Conservation (phyloP, 2,329 filamentous ascomycete species). For the Epichloe hybrida region DNA sequence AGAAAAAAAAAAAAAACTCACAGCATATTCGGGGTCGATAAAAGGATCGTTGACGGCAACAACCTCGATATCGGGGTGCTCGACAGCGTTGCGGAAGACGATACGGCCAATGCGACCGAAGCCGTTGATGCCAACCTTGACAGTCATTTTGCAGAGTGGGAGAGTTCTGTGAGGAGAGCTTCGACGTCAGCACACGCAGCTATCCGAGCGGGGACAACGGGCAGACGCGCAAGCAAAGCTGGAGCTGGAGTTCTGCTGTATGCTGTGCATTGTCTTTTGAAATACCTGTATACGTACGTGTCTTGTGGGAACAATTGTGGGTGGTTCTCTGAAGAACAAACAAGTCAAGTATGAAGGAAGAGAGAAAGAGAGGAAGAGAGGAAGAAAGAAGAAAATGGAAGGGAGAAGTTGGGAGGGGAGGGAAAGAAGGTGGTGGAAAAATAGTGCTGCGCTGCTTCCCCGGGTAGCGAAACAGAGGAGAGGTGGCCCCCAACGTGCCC, state of each 20-base stretch:
- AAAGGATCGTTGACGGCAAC: constrained; percentile 99
- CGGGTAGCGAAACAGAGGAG: not conserved
- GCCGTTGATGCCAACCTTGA: constrained; percentile 95
- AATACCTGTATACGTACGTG: constrained; percentile 2
- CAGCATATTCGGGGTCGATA: constrained; percentile 95
- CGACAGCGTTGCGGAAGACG: constrained; percentile 93
- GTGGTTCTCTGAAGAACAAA: not conserved
- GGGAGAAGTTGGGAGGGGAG: not conserved
- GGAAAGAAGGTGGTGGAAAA: constrained; percentile 3
- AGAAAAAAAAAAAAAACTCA: constrained; percentile 39
- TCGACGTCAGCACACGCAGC: constrained; percentile 1
- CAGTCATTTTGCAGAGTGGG: constrained; percentile 25
- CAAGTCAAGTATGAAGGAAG: not conserved
- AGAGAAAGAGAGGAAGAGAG: not conserved
- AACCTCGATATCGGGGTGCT: constrained; percentile 80
- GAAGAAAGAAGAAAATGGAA: not conserved
- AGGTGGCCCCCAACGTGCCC: not conserved
- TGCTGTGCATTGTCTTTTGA: not conserved
- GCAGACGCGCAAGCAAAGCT: not conserved
- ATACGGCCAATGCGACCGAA: constrained; percentile 99
- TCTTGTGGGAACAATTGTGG: constrained; percentile 1
- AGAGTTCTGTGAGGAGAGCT: constrained; percentile 2
- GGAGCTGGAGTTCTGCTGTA: not conserved
- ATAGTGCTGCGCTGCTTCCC: constrained; percentile 1
- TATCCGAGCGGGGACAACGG: not conserved